Evolutionary conservation across 345 rosid species (phyloP), one percentile per base, ranked within the genome.

Genomic region (Hypericum perforatum): DNA sequence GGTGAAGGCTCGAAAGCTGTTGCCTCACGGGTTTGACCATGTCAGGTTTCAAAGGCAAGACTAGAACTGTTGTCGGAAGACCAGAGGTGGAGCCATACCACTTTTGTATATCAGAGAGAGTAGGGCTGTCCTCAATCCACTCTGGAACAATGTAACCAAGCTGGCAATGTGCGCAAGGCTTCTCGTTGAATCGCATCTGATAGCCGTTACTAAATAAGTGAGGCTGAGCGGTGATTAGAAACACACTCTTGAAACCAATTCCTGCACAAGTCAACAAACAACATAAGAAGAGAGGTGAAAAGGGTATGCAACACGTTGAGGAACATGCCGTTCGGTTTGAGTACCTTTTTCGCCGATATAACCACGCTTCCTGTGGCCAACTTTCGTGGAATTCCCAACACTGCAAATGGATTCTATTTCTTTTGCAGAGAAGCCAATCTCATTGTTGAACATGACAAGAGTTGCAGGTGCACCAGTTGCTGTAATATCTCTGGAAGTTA

Each of bases 231-330:
- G 51, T 65, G 11, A 65, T 45, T n/a, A 65, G 63, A 42, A 64
- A 63, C n/a, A 63, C 54, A 64, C 54, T 55, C 39, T 55, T 62
- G 54, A 64, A 58, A 13, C 69, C 60, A 16, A 59, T 65, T 7
- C 70, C 60, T 48, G 53, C 32, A 63, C 6, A 22, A 22, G 32
- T 22, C 32, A 22, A 22, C 32, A 22, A 22, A 22, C 32, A 22
- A 22, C 32, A 22, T 22, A 22, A 22, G 32, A 22, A 1, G 4
- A 22, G 32, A 1, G 32, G 2, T 22, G 1, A 22, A 4, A 22
- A 22, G 32, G 32, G 32, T 22, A 22, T 22, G 32, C 1, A 22
- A 22, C 1, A 1, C 1, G 32, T 4, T 22, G 32, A 1, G 32
- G 32, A 22, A 22, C 1, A 22, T 1, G 32, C 32, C 32, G 32